Conservation (phyloP, 225 moss, liverwort and hornwort genomes). For the Pseudisothecium myosuroides region DNA sequence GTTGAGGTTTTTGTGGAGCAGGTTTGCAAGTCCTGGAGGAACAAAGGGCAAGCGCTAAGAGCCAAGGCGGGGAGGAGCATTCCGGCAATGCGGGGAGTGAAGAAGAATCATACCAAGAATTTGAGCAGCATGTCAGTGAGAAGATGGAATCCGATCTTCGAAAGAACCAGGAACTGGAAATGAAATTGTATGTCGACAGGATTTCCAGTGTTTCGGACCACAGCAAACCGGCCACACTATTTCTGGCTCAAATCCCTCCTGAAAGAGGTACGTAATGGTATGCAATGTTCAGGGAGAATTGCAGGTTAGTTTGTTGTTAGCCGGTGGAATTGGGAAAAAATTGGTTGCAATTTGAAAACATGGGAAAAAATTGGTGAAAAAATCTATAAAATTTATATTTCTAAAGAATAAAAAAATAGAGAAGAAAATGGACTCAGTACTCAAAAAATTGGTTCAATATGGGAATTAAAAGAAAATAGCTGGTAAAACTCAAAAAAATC, state of each 20-base stretch:
- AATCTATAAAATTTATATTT: not conserved
- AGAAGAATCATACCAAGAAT: not conserved
- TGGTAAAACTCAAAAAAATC: not conserved
- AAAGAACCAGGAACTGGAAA: constrained; percentile 5
- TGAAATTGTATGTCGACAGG: constrained; percentile 2
- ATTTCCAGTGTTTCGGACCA: not conserved
- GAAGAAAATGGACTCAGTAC: fast-evolving
- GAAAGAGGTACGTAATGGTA: not conserved
- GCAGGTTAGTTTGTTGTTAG: not conserved
- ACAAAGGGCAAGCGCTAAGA: not conserved
- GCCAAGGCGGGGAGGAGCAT: not conserved
- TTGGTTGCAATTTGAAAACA: not conserved
- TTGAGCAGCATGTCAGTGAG: not conserved
- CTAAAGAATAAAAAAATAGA: not conserved
- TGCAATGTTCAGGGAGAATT: not conserved
- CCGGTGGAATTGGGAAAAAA: not conserved
- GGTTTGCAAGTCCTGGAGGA: constrained; percentile 3
- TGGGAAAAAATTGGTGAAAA: not conserved
- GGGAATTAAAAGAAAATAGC: not conserved
- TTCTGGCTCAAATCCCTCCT: not conserved
- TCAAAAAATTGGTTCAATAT: not conserved
- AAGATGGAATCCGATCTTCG: not conserved
- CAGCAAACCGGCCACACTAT: not conserved
- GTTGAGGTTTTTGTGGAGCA: not conserved
- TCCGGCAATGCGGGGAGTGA: not conserved